Conservation (phyloP, 2,329 filamentous ascomycete genomes). For the Hypoxylon sp. region DNA sequence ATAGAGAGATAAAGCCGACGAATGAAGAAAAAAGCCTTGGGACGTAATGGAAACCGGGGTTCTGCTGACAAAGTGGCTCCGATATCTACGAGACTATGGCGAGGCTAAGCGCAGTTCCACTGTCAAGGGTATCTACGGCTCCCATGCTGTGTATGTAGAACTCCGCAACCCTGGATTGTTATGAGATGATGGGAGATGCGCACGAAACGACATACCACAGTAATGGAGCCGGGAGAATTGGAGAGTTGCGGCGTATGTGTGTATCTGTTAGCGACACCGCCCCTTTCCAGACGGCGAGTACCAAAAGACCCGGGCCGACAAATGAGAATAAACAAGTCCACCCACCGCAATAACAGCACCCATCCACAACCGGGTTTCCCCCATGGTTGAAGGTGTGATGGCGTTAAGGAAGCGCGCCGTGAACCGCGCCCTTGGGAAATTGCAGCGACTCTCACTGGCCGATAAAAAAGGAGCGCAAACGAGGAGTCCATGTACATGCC, state of each 20-base stretch:
- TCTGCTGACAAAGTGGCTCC: conserved; percentile 9
- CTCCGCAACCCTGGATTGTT: background rate
- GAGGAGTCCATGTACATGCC: conserved; percentile 8
- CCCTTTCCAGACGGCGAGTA: conserved; percentile 20
- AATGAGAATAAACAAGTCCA: conserved; percentile 17
- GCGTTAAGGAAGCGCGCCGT: conserved; percentile 27
- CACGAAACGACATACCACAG: background rate
- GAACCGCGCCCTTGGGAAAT: conserved; percentile 44
- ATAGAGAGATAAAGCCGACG: conserved; percentile 30
- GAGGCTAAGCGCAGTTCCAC: conserved; percentile 1
- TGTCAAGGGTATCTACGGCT: conserved; percentile 13
- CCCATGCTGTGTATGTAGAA: background rate
- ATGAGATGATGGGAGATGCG: conserved; percentile 5
- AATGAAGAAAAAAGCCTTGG: conserved; percentile 13
- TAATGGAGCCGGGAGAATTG: conserved; percentile 10
- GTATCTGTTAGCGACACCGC: conserved; percentile 40
- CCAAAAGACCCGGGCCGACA: conserved; percentile 14
- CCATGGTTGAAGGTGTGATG: conserved; percentile 29
- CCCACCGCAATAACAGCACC: conserved; percentile 24
- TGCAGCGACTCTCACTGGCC: conserved; percentile 31
- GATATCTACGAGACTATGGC: background rate
- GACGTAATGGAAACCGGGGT: conserved; percentile 6
- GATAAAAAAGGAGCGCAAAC: conserved; percentile 29
- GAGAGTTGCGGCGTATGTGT: conserved; percentile 10
- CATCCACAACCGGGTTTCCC: conserved; percentile 26